A percentile compares a stretch with the other conserved stretches of the same genome.
Evolutionary conservation across 1,139 yeast species (phyloP).

Genomic region (Entelexis sorbosivorans): DNA sequence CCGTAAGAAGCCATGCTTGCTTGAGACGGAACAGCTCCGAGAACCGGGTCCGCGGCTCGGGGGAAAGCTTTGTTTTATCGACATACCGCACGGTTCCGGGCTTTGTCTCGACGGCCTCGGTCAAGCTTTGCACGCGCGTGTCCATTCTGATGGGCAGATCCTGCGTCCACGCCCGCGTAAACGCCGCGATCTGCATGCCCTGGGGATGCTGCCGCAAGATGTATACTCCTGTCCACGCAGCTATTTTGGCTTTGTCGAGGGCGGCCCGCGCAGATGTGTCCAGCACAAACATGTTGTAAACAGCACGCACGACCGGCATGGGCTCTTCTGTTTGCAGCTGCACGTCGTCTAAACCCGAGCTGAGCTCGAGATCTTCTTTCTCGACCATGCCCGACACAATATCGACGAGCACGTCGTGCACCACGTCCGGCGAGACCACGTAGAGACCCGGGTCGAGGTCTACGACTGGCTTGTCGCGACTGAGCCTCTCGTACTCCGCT

Average conservation of each 20-base stretch:
- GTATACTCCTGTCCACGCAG: conserved; percentile 18
- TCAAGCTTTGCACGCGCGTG: conserved; percentile 40
- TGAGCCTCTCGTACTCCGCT: conserved; percentile 41
- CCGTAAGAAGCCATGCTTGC: conserved; percentile 58
- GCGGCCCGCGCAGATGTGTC: conserved; percentile 22
- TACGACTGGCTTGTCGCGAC: conserved; percentile 52
- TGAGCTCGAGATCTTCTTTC: conserved; percentile 20
- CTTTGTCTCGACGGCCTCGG: conserved; percentile 46
- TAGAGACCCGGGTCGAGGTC: conserved; percentile 37
- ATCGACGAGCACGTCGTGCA: conserved; percentile 34
- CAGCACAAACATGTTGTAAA: conserved; percentile 13
- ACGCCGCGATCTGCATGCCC: conserved; percentile 39
- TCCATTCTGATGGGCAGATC: conserved; percentile 40
- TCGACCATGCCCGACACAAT: conserved; percentile 42
- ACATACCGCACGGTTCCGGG: conserved; percentile 43
- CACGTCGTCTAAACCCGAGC: conserved; percentile 16
- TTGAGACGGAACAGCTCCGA: conserved; percentile 51
- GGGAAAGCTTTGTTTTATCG: conserved; percentile 39
- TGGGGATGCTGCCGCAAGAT: conserved; percentile 10
- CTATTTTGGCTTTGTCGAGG: conserved; percentile 10
- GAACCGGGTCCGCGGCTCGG: conserved; percentile 46
- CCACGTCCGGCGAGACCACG: conserved; percentile 32
- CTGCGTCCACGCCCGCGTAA: conserved; percentile 49
- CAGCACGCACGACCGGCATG: conserved; percentile 28
- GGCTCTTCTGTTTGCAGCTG: conserved; percentile 8